Evolutionary conservation across 2,329 filamentous ascomycete species (phyloP).

Genomic region (Penicillium rolfsii): DNA sequence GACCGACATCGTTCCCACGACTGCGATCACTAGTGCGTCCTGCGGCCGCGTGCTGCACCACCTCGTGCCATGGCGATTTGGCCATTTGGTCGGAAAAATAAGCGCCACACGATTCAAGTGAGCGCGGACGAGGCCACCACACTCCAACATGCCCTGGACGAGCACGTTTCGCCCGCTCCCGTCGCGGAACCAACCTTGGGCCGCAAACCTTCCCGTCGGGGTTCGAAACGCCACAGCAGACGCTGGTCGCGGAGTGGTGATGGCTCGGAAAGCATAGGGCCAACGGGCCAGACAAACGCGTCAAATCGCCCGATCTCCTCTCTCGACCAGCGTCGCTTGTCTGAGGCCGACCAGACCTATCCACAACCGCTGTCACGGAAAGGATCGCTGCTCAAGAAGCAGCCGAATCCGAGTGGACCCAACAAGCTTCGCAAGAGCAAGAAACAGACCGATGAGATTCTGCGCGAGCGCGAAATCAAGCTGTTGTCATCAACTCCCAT

Average conservation of each 20-base stretch:
- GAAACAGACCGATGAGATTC: conserved; percentile 72
- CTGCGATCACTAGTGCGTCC: conserved; percentile 27
- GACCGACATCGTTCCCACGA: conserved; percentile 19
- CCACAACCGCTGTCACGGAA: conserved; percentile 49
- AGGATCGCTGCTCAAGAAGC: conserved; percentile 59
- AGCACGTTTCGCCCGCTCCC: conserved; percentile 27
- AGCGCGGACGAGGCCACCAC: conserved; percentile 55
- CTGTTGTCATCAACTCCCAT: conserved; percentile 73
- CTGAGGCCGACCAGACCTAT: conserved; percentile 29
- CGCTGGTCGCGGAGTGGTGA: conserved; percentile 32
- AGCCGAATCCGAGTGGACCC: conserved; percentile 58
- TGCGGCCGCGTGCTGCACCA: conserved; percentile 21
- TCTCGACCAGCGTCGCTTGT: conserved; percentile 26
- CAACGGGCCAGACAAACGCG: conserved; percentile 18
- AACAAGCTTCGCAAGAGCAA: conserved; percentile 70
- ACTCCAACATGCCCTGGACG: conserved; percentile 40
- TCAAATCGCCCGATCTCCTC: conserved; percentile 24
- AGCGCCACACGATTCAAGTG: conserved; percentile 64
- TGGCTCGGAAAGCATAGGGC: conserved; percentile 26
- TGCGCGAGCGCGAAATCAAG: conserved; percentile 84
- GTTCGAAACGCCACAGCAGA: conserved; percentile 40
- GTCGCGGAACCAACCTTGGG: conserved; percentile 32
- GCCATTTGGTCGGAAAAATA: conserved; percentile 77
- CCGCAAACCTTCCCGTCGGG: conserved; percentile 40
- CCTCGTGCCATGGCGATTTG: conserved; percentile 70